Evolutionary conservation across 2,329 filamentous ascomycete genomes (phyloP), one percentile per base, ranked within the genome.

Genomic region (Lizonia empirigonia): DNA sequence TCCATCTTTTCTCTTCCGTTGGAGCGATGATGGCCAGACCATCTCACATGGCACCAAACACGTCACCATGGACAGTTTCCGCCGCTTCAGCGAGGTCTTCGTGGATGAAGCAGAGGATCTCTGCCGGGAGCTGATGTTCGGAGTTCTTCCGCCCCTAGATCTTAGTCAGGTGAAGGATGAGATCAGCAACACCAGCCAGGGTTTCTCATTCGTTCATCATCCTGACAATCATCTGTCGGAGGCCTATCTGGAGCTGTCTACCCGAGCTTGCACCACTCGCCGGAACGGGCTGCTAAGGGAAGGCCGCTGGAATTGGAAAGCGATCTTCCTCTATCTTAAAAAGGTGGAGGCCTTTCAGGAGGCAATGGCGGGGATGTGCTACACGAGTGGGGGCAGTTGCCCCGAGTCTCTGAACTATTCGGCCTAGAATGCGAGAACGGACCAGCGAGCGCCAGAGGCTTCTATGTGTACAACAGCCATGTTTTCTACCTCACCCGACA

Each of bases 101-200:
- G n/a, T 41, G 16, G 26, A 29, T 30, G 10, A 41, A 30, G 38
- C 38, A 18, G 26, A 41, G 26, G 22, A 30, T 16, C 10, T 41
- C 26, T 41, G 16, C 38, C 10, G 13, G 30, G 26, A 41, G 38
- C 38, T 41, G 16, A 41, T 41, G 26, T 41, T 16, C 10, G 10
- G 18, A 20, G n/a, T 18, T 20, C 38, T 41, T 41, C 26, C 16
- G 22, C 23, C 23, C 12, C 16, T 41, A 41, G 38, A 41, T 30
- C 26, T 41, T 26, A 41, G 38, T 30, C n/a, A 41, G 18, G 26
- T 41, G 13, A 41, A 41, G 26, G 16, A 41, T 30, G 16, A 41
- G n/a, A 27, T 41, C 19, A 30, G 26, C 26, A 41, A 41, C 26
- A 41, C 26, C 6, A 41, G 23, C 18, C n/a, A 30, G 35, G 35